phyloP scores from a whole-genome alignment of 1,284 basidiomycete species.

The Marasmius tenuissimus region DNA sequence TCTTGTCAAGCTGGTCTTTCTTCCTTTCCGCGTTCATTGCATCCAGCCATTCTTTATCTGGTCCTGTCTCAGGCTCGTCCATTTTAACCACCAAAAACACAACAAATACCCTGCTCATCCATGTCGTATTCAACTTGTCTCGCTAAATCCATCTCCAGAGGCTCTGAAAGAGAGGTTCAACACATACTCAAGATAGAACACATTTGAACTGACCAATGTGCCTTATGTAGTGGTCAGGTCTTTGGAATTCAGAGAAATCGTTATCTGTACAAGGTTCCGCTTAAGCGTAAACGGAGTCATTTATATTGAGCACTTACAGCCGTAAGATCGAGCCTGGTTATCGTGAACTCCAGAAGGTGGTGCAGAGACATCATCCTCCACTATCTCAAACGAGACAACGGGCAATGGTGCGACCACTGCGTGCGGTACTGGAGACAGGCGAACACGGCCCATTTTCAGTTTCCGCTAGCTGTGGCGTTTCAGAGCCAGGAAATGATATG shows the following conservation, averaged over 20 bases:
- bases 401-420: constrained; percentile 4
- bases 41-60: constrained; percentile 96
- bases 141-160: constrained; percentile 89
- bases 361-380: constrained; percentile 10
- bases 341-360: constrained; percentile 28
- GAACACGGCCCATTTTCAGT: constrained; percentile 9
- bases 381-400: constrained; percentile 12
- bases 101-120: constrained; percentile 89
- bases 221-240: constrained; percentile 87
- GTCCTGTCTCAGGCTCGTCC: background rate
- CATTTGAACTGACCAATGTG: constrained; percentile 68
- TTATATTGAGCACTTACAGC: constrained; percentile 23
- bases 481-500: too few species aligned
- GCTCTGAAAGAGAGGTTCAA: constrained; percentile 54
- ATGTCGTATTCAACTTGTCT: constrained; percentile 99
- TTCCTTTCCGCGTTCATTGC: constrained; percentile 81
- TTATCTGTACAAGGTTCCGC: constrained; percentile 27
- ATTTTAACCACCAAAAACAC: constrained; percentile 1
- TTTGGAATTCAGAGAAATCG: constrained; percentile 72
- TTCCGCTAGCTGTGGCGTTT: background rate
- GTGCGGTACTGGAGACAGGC: background rate
- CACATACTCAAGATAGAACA: background rate
- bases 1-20: constrained; percentile 72
- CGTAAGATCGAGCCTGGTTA: constrained; percentile 28
- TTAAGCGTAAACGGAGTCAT: background rate